Evolutionary conservation across 257 asterid species (phyloP), one percentile per base, ranked within the genome.

Genomic region (Nyctanthes arbortristis): DNA sequence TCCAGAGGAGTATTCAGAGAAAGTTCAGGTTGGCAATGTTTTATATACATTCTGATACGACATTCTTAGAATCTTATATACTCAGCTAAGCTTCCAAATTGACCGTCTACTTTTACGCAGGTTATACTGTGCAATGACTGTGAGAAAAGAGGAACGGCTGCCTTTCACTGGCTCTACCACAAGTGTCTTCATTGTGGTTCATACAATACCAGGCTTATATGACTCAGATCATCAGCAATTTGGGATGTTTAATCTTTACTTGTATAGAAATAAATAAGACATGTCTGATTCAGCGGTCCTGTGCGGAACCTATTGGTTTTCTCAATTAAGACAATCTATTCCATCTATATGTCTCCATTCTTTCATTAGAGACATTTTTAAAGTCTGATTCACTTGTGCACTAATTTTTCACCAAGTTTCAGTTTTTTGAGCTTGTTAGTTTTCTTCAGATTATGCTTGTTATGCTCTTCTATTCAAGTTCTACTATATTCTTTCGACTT

Each of bases 51-150:
- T n/a, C 24, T 59, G 12, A 30, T 57, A 39, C 67, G 61, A 32
- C 28, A 64, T 69, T 69, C 72, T 61, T 72, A 35, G 58, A 66
- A 24, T 52, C 36, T 52, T 63, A 34, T 49, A 55, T n/a, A 39
- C 1, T 35, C 24, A 14, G 16, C 32, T 40, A 18, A 52, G 36
- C 27, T 32, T 63, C 32, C 60, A 55, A 63, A 55, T 43, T 79
- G 40, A 60, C 25, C 11, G n/a, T n/a, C 40, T 18, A 57, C 70
- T 71, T 49, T 45, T 62, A 14, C 81, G 79, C 90, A 88, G 97
- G 89, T 40, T 59, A 89, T 91, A 75, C 66, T 92, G 73, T 92
- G 97, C 96, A 92, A 92, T 30, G 97, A 92, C 71, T 92, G 96
- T 74, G 96, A 78, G 73, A 84, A 76, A 72, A 81, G 78, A 83